phyloP scores from a whole-genome alignment of 768 basidiomycete genomes.

The Chalciporus sphaerocephalus region DNA sequence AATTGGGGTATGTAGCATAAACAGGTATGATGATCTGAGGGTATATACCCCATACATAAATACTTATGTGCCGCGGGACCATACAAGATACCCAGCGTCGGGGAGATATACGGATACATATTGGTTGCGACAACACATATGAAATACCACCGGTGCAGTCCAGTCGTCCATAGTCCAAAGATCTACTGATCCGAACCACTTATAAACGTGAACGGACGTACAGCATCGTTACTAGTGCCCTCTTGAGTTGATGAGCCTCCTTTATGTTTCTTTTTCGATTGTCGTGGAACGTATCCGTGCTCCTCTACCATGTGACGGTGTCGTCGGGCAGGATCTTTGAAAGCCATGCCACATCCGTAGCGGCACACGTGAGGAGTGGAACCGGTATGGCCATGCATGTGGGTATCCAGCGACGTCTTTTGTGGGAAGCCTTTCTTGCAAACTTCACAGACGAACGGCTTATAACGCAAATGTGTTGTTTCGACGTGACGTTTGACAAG shows the following conservation, averaged over 20 bases:
- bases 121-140: constrained; percentile 19
- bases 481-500: constrained; percentile 66
- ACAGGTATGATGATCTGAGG: constrained; percentile 10
- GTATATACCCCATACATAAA: constrained; percentile 15
- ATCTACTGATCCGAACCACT: constrained; percentile 26
- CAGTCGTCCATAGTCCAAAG: background rate
- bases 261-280: constrained; percentile 43
- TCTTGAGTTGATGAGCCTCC: constrained; percentile 30
- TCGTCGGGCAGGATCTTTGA: constrained; percentile 63
- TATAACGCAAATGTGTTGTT: constrained; percentile 56
- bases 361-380: constrained; percentile 51
- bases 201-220: constrained; percentile 32
- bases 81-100: constrained; percentile 1
- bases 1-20: constrained; percentile 7
- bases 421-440: constrained; percentile 55
- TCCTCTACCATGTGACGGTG: constrained; percentile 53
- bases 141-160: constrained; percentile 12
- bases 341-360: constrained; percentile 46
- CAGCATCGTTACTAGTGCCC: constrained; percentile 21
- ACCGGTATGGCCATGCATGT: constrained; percentile 55
- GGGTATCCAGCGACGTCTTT: constrained; percentile 56
- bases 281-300: constrained; percentile 49
- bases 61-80: constrained; percentile 13
- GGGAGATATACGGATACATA: constrained; percentile 25
- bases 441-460: constrained; percentile 47